Percentiles rank a stretch among this genome's conserved stretches.
Evolutionary conservation across 345 rosid species (phyloP).

Genomic region (Eucalyptus grandis): DNA sequence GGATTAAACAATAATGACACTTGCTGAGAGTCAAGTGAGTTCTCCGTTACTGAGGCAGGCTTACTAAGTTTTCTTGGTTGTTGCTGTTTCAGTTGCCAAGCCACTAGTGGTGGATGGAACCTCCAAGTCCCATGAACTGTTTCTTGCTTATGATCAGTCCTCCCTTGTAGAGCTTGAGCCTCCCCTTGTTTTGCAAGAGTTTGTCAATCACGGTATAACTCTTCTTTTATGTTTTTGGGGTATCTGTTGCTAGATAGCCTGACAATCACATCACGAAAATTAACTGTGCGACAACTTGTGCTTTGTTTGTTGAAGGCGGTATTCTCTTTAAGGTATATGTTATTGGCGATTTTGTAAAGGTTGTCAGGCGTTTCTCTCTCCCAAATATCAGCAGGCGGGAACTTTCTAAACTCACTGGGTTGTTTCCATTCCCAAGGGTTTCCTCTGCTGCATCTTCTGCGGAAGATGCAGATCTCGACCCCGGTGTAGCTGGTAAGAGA

Average conservation of each 20-base stretch:
- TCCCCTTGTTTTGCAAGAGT: conserved; percentile 84
- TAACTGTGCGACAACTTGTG: neutral
- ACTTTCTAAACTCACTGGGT: conserved; percentile 44
- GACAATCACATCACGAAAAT: neutral
- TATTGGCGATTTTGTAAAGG: conserved; percentile 76
- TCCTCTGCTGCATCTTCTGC: conserved; percentile 86
- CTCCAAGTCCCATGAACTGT: conserved; percentile 77
- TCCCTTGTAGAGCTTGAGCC: conserved; percentile 78
- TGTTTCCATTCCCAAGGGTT: conserved; percentile 66
- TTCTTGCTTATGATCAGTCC: conserved; percentile 58
- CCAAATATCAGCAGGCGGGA: conserved; percentile 55
- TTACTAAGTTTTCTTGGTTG: neutral
- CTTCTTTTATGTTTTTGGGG: neutral
- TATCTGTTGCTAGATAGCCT: neutral
- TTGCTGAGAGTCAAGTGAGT: neutral
- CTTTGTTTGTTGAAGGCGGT: conserved; percentile 40
- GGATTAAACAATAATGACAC: neutral
- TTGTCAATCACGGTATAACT: conserved; percentile 77
- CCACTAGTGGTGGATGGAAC: conserved; percentile 88
- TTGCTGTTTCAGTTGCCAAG: conserved; percentile 58
- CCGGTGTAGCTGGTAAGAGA: conserved; percentile 53
- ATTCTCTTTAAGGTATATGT: conserved; percentile 76
- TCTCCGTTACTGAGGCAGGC: neutral
- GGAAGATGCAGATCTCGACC: conserved; percentile 77
- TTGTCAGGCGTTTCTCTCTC: conserved; percentile 69